Conservation (phyloP, 2,329 filamentous ascomycete species). For the Graphiopsis chlorocephala region DNA sequence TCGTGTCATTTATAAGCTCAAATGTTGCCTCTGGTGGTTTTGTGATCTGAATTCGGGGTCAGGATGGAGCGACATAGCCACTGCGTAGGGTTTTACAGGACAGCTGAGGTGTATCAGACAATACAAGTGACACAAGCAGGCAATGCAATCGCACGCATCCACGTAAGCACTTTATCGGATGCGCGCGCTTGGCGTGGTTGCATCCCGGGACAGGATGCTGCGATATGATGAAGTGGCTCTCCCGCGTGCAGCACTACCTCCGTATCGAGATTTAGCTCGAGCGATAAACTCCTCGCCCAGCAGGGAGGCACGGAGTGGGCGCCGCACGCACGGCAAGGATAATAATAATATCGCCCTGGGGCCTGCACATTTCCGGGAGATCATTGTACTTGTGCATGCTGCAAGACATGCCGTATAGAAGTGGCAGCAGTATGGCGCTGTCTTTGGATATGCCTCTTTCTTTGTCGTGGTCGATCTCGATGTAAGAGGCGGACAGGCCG, state of each 20-base stretch:
- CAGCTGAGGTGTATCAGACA: too few species aligned
- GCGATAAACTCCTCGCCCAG: background rate
- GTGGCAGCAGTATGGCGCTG: background rate
- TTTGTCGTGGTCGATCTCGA: background rate
- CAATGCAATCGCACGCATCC: background rate
- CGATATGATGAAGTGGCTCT: background rate
- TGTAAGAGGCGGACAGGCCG: background rate
- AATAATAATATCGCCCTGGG: background rate
- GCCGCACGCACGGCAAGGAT: background rate
- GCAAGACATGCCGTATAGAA: background rate
- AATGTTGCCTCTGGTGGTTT: too few species aligned
- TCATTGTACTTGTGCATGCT: background rate
- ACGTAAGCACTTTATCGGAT: conserved; percentile 4
- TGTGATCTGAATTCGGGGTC: too few species aligned
- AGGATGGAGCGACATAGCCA: too few species aligned
- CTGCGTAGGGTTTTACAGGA: too few species aligned
- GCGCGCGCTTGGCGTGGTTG: background rate
- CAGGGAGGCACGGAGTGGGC: background rate
- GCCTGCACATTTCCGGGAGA: background rate
- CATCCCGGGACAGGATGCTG: background rate
- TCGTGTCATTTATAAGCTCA: background rate
- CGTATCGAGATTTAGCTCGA: background rate
- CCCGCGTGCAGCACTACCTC: background rate
- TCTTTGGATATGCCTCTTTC: background rate
- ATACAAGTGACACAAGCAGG: background rate